Conservation (phyloP, 768 basidiomycete genomes). For the Pholiota conissans region DNA sequence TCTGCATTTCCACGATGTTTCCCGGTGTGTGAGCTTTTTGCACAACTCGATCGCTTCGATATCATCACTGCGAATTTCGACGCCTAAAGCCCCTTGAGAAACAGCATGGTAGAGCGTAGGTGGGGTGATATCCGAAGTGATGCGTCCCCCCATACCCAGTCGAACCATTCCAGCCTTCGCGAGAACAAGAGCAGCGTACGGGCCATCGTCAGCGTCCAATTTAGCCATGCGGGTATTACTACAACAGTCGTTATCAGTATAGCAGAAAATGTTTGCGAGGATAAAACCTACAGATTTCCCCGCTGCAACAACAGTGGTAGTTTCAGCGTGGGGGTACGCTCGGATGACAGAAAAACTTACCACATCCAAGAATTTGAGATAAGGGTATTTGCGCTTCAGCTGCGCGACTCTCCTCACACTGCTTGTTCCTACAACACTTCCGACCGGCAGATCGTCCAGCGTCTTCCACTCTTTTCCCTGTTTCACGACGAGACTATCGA, state of each 20-base stretch:
- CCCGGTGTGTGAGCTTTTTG: constrained; percentile 67
- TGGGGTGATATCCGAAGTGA: constrained; percentile 70
- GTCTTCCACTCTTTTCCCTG: constrained; percentile 63
- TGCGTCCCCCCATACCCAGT: constrained; percentile 69
- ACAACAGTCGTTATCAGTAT: constrained; percentile 8
- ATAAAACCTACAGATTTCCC: constrained; percentile 77
- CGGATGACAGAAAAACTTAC: constrained; percentile 49
- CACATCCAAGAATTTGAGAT: constrained; percentile 81
- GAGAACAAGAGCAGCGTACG: constrained; percentile 87
- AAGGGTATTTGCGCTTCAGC: constrained; percentile 73
- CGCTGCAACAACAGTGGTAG: constrained; percentile 46
- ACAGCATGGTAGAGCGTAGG: constrained; percentile 87
- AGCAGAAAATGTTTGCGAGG: neutral
- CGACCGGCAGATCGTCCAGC: constrained; percentile 82
- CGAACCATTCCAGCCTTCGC: constrained; percentile 92
- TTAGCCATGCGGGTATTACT: constrained; percentile 91
- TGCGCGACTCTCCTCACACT: constrained; percentile 93
- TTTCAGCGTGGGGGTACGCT: neutral
- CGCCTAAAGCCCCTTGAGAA: constrained; percentile 88
- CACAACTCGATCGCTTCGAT: constrained; percentile 61
- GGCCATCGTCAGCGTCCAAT: constrained; percentile 79
- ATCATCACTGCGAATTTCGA: constrained; percentile 81
- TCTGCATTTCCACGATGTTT: constrained; percentile 72
- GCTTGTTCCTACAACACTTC: constrained; percentile 93
- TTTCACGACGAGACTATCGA: constrained; percentile 88